Percentiles rank a stretch among this genome's conserved stretches.
Conservation (phyloP, 768 basidiomycete genomes). For the Lactarius sanguifluus region DNA sequence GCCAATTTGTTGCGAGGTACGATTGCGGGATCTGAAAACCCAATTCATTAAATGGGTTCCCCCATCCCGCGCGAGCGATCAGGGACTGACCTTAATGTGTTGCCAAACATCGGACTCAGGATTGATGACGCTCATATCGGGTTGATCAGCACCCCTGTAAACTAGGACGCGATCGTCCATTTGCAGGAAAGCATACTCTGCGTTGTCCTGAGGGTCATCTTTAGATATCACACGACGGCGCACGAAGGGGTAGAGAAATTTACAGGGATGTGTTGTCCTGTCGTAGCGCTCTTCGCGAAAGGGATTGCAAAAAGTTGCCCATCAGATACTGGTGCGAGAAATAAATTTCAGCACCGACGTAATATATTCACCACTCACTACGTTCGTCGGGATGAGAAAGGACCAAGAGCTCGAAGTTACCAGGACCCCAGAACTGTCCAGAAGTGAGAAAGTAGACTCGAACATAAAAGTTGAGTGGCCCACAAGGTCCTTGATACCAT, state of each 20-base stretch:
- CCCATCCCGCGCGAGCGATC: neutral
- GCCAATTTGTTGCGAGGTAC: conserved; percentile 93
- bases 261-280: conserved; percentile 89
- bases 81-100: conserved; percentile 68
- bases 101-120: conserved; percentile 99
- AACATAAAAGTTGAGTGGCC: conserved; percentile 32
- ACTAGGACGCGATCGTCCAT: conserved; percentile 92
- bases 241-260: conserved; percentile 33
- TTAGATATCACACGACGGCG: conserved; percentile 15
- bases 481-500: conserved; percentile 73
- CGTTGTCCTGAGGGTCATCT: conserved; percentile 71
- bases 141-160: conserved; percentile 95
- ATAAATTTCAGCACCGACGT: neutral
- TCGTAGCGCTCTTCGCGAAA: conserved; percentile 93
- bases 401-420: conserved; percentile 85
- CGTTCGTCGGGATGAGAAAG: conserved; percentile 56
- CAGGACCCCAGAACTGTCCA: conserved; percentile 86
- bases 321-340: conserved; percentile 46
- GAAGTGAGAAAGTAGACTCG: conserved; percentile 13
- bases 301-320: conserved; percentile 83
- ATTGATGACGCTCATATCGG: conserved; percentile 97
- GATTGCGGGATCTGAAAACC: conserved; percentile 70
- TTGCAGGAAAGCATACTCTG: conserved; percentile 92
- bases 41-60: conserved; percentile 9
- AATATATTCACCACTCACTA: conserved; percentile 41